These are phyloP conservation scores for Globisporangium nodosum DNA, from an alignment of 352 stramenopile genomes.

Conservation along the genomic window DNA sequence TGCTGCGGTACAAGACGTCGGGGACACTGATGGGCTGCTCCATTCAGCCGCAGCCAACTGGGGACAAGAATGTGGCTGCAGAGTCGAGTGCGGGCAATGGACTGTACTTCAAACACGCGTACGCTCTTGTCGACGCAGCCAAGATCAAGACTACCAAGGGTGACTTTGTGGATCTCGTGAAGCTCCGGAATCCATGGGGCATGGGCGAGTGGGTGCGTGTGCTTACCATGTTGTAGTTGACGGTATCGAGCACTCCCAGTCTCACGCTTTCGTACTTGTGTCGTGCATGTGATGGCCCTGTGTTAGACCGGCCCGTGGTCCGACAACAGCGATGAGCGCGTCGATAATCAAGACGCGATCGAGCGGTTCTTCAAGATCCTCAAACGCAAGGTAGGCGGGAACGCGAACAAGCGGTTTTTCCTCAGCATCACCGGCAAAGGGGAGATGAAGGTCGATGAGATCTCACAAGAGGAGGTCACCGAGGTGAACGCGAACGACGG, in stretches of 20 bases:
- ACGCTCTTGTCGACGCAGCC: constrained; percentile 73
- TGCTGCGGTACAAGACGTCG: constrained; percentile 69
- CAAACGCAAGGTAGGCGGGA: constrained; percentile 54
- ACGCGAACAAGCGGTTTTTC: constrained; percentile 63
- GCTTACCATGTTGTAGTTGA: no score
- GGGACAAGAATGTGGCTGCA: constrained; percentile 48
- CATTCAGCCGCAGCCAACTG: constrained; percentile 70
- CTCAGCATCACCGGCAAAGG: constrained; percentile 45
- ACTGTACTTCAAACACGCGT: constrained; percentile 87
- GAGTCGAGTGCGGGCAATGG: constrained; percentile 80
- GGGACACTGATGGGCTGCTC: constrained; percentile 90
- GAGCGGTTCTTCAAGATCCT: constrained; percentile 71
- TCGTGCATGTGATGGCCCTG: no score
- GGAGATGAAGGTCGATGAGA: constrained; percentile 51
- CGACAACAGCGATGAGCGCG: constrained; percentile 69
- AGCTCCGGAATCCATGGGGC: constrained; percentile 88
- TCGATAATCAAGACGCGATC: constrained; percentile 77
- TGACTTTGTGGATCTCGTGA: constrained; percentile 56
- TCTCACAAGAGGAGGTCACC: constrained; percentile 66
- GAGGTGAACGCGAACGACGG: constrained; percentile 85
- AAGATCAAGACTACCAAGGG: constrained; percentile 59
- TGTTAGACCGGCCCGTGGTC: constrained; percentile 76
- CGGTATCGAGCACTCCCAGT: no score
- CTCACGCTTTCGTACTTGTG: no score
- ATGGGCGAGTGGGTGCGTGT: constrained; percentile 86